Evolutionary conservation across 495 filamentous ascomycete genomes (phyloP), one percentile per base, ranked within the genome.

Genomic region (Penicillium turbatum): DNA sequence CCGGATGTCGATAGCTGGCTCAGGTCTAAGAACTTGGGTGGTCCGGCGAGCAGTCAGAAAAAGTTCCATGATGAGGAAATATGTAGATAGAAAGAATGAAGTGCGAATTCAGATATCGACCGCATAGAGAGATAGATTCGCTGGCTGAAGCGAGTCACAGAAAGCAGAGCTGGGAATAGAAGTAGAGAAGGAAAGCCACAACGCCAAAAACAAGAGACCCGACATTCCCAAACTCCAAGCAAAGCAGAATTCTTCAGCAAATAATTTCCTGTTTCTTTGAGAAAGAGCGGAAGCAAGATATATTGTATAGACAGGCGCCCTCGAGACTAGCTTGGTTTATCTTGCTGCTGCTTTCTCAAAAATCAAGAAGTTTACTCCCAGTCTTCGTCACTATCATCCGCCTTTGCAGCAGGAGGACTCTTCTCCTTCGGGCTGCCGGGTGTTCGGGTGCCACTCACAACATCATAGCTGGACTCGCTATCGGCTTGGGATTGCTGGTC

Each of bases 401-500:
- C 75, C 56, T 76, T 75, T 44, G 75, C 67, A 57, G 77, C 74
- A 52, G 79, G 74, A 7, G 78, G 55, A 36, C 75, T 72, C 59
- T 77, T 78, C 49, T 85, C 85, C 69, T 86, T 88, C 27, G 92
- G 92, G 64, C 88, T 92, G 2, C 80, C 79, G 11, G 85, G 83
- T 26, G 89, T 84, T 46, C 85, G 85, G 66, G 86, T 83, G 15
- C 90, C 90, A 60, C 89, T 95, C 36, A 97, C 89, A 31, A 97
- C 77, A 67, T 97, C 92, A 62, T 97, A 97, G 73, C 90, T 95
- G 15, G 88, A 87, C 61, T 97, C 92, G 67, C 90, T 95, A 64
- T 88, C 91, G 16, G 89, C 81, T 56, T 87, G 85, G 12, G 86
- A 90, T 45, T 90, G 88, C 66, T 88, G 84, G 62, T 96, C 91